These are phyloP conservation scores for Aspergillus tamarii DNA, from an alignment of 2,329 filamentous ascomycete genomes.

Conservation along the genomic window DNA sequence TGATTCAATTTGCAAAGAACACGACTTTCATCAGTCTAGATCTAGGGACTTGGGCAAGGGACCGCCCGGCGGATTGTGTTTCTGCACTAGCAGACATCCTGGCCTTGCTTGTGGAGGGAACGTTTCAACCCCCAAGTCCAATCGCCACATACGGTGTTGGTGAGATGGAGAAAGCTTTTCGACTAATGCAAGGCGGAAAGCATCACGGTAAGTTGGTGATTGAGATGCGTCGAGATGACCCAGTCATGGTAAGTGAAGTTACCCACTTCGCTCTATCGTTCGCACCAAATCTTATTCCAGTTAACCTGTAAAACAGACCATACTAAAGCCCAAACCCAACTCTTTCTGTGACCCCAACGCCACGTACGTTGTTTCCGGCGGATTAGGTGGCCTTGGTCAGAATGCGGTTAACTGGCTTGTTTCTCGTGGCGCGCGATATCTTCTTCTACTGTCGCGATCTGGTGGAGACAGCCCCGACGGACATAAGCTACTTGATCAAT, in stretches of 20 bases:
- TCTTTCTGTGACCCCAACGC: not conserved
- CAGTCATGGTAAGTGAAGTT: slow-evolving; percentile 11
- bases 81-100: slow-evolving; percentile 6
- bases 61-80: not conserved
- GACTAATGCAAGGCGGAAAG: slow-evolving; percentile 36
- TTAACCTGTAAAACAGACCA: not conserved
- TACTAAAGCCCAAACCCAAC: not conserved
- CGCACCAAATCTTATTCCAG: not conserved
- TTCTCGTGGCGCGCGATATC: slow-evolving; percentile 10
- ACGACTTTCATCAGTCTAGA: slow-evolving; percentile 4
- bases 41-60: not conserved
- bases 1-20: slow-evolving; percentile 17
- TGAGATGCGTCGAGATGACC: slow-evolving; percentile 10
- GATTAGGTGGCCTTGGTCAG: slow-evolving; percentile 16
- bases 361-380: slow-evolving; percentile 17
- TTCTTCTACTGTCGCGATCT: slow-evolving; percentile 14
- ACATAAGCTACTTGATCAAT: not conserved
- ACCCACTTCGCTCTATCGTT: not conserved
- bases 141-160: slow-evolving; percentile 32
- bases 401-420: slow-evolving; percentile 10
- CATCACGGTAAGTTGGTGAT: slow-evolving; percentile 47
- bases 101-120: slow-evolving; percentile 16
- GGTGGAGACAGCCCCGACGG: slow-evolving; percentile 5
- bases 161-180: slow-evolving; percentile 32
- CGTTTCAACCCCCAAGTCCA: slow-evolving; percentile 35